Base-by-base conservation (phyloP, 441 rosid species). In the Erysimum cheiri region DNA sequence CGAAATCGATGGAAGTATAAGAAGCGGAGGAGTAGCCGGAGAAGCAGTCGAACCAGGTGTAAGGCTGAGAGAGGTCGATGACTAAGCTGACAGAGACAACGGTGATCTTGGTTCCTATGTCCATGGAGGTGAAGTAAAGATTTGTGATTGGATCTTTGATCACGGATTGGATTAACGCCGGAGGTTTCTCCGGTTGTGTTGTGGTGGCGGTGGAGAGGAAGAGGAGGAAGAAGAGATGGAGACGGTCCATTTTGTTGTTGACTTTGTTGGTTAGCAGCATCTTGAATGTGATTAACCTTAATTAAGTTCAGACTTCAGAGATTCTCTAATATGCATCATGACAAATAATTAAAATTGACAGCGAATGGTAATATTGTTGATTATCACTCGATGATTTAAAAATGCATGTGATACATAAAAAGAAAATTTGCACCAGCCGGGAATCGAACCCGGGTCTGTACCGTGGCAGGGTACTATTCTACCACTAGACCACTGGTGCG, bases 401-500 rank as follows among this genome's bases (percentile, higher is more conserved):
- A 35, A 8, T 8, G 12, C 12, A 35, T 8, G 39, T 22, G 24
- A 22, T 22, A 22, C 24, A 22, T 1, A 22, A 1, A 22, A 22
- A 1, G 2, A 22, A 22, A 22, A 1, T 22, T 9, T 76, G 76
- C 70, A 66, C 76, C 73, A 74, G 79, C 74, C 70, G 87, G 90
- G 83, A 87, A 85, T 88, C 90, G 94, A 90, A 87, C 96, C 89
- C 87, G 87, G 88, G 96, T 87, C 93, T 88, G 86, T 87, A 87
- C 88, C 87, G 88, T 88, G 91, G 96, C 92, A 94, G 90, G 88
- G 91, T 91, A 90, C 90, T 92, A 89, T 88, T 85, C 91, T 87
- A 83, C 98, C 90, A 85, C 96, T 85, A 87, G 94, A 87, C 96
- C 92, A 89, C 93, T 83, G 90, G 95, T 91, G 77, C 76, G 29